phyloP scores from a whole-genome alignment of 2,329 filamentous ascomycete species.

The Cryphonectria japonica region DNA sequence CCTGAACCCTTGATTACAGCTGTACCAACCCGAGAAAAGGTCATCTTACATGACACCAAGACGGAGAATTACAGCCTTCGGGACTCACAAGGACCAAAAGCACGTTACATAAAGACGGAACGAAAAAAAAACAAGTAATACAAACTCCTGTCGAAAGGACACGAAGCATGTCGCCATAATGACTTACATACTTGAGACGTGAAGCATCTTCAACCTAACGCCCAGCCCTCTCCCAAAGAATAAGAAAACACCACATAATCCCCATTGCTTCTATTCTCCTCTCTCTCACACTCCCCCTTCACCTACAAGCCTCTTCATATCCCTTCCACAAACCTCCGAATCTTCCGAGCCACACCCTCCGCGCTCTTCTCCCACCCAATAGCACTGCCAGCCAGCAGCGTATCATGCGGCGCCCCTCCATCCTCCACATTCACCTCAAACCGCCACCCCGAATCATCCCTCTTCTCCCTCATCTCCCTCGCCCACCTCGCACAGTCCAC shows the following conservation, averaged over 20 bases:
- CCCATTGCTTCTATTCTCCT: background rate
- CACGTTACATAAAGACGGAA: background rate
- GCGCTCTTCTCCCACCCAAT: constrained; percentile 44
- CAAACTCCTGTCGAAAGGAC: background rate
- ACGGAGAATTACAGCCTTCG: background rate
- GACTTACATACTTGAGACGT: background rate
- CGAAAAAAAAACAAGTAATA: background rate
- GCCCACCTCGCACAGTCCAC: constrained; percentile 44
- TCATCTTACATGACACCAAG: background rate
- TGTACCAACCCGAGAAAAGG: background rate
- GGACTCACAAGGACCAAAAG: background rate
- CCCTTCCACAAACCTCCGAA: constrained; percentile 18
- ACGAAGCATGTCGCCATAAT: background rate
- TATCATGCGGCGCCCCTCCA: constrained; percentile 47
- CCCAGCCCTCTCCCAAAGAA: background rate
- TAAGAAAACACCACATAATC: background rate
- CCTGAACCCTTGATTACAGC: background rate
- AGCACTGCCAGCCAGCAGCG: constrained; percentile 42
- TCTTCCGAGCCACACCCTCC: constrained; percentile 4
- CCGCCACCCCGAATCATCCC: constrained; percentile 20
- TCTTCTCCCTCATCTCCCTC: constrained; percentile 39
- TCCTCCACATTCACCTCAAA: constrained; percentile 44
- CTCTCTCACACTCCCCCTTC: background rate
- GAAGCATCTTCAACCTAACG: background rate
- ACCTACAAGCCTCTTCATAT: background rate